These are phyloP conservation scores for Abrus precatorius DNA, from an alignment of 306 rosid species.

Conservation along the genomic window DNA sequence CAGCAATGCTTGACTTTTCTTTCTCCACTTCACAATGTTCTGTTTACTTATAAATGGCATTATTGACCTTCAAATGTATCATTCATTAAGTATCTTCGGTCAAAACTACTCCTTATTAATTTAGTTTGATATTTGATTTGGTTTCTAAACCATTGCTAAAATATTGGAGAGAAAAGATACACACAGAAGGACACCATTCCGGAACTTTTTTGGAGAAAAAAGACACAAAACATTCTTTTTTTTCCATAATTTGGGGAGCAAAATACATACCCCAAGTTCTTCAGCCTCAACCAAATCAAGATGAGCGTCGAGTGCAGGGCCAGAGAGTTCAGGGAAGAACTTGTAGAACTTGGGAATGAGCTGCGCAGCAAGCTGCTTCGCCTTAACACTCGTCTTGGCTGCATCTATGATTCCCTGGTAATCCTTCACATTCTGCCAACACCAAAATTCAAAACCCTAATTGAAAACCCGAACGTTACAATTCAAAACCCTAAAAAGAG, in stretches of 20 bases:
- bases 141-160: neutral
- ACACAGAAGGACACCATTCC: no score
- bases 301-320: constrained; percentile 78
- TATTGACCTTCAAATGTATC: neutral
- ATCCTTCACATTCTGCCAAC: constrained; percentile 70
- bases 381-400: constrained; percentile 85
- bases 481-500: constrained; percentile 48
- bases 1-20: neutral
- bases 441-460: constrained; percentile 48
- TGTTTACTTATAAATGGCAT: neutral
- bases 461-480: neutral
- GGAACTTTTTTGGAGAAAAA: no score
- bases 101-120: neutral
- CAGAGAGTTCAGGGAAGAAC: constrained; percentile 85
- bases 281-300: constrained; percentile 95
- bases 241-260: neutral
- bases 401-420: constrained; percentile 90
- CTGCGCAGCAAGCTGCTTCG: constrained; percentile 96
- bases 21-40: neutral
- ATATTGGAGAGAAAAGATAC: neutral
- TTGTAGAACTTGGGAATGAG: constrained; percentile 94
- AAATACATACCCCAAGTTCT: constrained; percentile 87
- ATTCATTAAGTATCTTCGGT: neutral
- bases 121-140: neutral
- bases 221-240: no score